Conservation (phyloP, 2,329 filamentous ascomycete genomes). For the Tolypocladium cylindrosporum region DNA sequence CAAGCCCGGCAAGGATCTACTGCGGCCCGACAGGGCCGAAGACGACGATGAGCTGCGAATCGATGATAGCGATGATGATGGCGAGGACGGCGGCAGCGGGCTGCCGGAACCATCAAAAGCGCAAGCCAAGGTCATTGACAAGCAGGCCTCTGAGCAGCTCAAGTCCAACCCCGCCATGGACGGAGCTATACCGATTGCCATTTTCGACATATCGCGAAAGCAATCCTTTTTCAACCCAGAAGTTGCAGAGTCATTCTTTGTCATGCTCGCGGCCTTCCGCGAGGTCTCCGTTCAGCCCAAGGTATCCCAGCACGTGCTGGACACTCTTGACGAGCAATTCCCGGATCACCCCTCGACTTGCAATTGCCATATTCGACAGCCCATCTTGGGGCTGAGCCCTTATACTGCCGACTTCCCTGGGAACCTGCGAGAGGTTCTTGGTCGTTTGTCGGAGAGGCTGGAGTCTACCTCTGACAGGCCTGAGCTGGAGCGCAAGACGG, state of each 20-base stretch:
- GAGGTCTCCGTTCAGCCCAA: slow-evolving; percentile 52
- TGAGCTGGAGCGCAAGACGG: slow-evolving; percentile 37
- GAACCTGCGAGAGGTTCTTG: slow-evolving; percentile 56
- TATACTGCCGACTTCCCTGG: slow-evolving; percentile 62
- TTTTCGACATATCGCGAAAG: slow-evolving; percentile 79
- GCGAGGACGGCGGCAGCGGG: slow-evolving; percentile 31
- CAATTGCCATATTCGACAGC: slow-evolving; percentile 62
- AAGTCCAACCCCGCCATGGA: slow-evolving; percentile 73
- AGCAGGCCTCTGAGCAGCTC: slow-evolving; percentile 39
- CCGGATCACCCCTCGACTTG: slow-evolving; percentile 53
- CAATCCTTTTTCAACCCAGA: slow-evolving; percentile 59
- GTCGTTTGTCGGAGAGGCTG: slow-evolving; percentile 44
- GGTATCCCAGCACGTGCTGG: slow-evolving; percentile 66
- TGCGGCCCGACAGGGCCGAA: slow-evolving; percentile 37
- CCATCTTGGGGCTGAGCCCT: slow-evolving; percentile 55
- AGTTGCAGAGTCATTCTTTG: slow-evolving; percentile 68
- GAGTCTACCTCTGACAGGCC: slow-evolving; percentile 34
- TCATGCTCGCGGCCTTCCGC: slow-evolving; percentile 63
- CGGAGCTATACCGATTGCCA: slow-evolving; percentile 86
- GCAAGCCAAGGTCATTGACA: slow-evolving; percentile 33
- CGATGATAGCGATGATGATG: slow-evolving; percentile 33
- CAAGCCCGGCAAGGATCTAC: slow-evolving; percentile 31
- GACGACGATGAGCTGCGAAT: slow-evolving; percentile 37
- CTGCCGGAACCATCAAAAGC: slow-evolving; percentile 33
- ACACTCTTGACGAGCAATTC: slow-evolving; percentile 48